Evolutionary conservation across 305 asterid species (phyloP).

Genomic region (Lippia alba): DNA sequence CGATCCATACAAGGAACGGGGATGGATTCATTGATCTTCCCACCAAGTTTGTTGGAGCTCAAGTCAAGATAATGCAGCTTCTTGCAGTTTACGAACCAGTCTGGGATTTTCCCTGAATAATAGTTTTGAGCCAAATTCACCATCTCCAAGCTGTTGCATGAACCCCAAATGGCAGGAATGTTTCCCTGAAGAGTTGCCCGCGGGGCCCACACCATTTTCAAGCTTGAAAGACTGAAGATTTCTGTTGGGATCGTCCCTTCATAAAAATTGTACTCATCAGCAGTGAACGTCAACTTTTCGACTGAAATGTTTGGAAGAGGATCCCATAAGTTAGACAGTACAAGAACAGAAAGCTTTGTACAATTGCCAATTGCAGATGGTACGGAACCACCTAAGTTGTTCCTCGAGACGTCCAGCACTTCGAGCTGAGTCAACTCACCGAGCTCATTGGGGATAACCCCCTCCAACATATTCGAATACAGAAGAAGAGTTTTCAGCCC

Average conservation of each 20-base stretch:
- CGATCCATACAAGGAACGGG: constrained; percentile 87
- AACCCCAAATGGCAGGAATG: constrained; percentile 73
- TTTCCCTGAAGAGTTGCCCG: constrained; percentile 66
- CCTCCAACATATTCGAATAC: constrained; percentile 78
- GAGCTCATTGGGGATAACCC: constrained; percentile 64
- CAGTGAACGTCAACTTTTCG: constrained; percentile 42
- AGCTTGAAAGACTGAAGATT: constrained; percentile 58
- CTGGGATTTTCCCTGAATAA: constrained; percentile 56
- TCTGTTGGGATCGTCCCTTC: constrained; percentile 70
- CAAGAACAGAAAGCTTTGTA: constrained; percentile 62
- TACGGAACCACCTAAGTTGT: constrained; percentile 68
- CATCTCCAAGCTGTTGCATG: constrained; percentile 71
- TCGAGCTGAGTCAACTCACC: constrained; percentile 73
- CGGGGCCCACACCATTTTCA: constrained; percentile 87
- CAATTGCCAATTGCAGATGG: constrained; percentile 74
- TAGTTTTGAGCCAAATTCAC: constrained; percentile 78
- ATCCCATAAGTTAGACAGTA: constrained; percentile 81
- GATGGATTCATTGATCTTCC: constrained; percentile 61
- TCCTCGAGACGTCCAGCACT: constrained; percentile 81
- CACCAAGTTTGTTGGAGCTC: constrained; percentile 75
- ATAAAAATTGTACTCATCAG: constrained; percentile 75
- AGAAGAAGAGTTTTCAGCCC: constrained; percentile 59
- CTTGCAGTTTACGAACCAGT: constrained; percentile 64
- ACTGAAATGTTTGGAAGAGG: constrained; percentile 53
- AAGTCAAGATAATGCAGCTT: constrained; percentile 80